phyloP scores from a whole-genome alignment of 2,329 filamentous ascomycete genomes.

The Verticillium albo-atrum region DNA sequence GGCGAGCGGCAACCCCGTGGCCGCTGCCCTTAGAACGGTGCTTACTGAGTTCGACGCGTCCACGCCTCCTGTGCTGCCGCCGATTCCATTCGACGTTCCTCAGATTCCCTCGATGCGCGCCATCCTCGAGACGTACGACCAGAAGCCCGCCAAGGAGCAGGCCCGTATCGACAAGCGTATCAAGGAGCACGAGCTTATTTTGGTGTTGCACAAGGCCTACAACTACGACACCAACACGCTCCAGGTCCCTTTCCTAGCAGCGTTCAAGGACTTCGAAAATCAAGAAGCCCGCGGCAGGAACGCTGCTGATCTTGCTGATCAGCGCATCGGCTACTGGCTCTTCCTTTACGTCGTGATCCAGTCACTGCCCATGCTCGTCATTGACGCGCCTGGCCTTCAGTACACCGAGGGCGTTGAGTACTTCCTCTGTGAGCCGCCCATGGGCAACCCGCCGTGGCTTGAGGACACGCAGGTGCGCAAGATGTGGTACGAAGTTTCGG shows the following conservation, averaged over 20 bases:
- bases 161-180: slow-evolving; percentile 67
- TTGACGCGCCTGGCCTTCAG: slow-evolving; percentile 67
- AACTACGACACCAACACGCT: slow-evolving; percentile 66
- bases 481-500: slow-evolving; percentile 73
- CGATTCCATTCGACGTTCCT: slow-evolving; percentile 86
- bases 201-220: slow-evolving; percentile 75
- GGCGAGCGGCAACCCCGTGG: slow-evolving; percentile 52
- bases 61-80: slow-evolving; percentile 83
- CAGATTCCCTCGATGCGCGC: slow-evolving; percentile 66
- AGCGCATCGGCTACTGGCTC: slow-evolving; percentile 74
- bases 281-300: slow-evolving; percentile 61
- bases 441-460: slow-evolving; percentile 70
- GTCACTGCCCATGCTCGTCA: slow-evolving; percentile 70
- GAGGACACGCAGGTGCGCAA: slow-evolving; percentile 61
- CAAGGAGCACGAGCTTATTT: slow-evolving; percentile 72
- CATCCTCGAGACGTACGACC: slow-evolving; percentile 59
- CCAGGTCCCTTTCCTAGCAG: slow-evolving; percentile 59
- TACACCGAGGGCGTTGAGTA: slow-evolving; percentile 73
- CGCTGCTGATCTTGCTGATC: slow-evolving; percentile 63
- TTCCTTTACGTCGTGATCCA: slow-evolving; percentile 78
- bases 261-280: slow-evolving; percentile 67
- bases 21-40: slow-evolving; percentile 70
- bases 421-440: slow-evolving; percentile 73
- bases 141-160: slow-evolving; percentile 68
- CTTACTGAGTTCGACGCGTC: slow-evolving; percentile 86